phyloP scores from a whole-genome alignment of 192 early-diverging fungal species.

The Backusella luteola region DNA sequence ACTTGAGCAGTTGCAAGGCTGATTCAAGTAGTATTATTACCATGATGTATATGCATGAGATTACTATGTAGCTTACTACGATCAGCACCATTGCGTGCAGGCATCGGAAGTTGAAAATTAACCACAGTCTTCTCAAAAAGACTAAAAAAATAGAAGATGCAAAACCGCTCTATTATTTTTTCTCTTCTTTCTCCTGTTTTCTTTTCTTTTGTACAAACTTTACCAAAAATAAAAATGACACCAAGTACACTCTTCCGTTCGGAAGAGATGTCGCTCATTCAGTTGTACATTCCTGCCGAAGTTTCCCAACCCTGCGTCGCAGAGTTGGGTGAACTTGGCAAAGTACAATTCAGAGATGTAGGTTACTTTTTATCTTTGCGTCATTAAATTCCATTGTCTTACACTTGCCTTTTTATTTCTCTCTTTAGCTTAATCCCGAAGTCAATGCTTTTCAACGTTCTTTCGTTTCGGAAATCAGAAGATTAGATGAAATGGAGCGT shows the following conservation, averaged over 20 bases:
- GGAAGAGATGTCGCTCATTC: conserved; percentile 92
- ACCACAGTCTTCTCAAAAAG: not conserved
- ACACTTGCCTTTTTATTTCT: conserved; percentile 22
- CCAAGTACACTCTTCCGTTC: conserved; percentile 76
- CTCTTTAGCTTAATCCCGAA: conserved; percentile 79
- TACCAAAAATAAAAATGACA: conserved; percentile 34
- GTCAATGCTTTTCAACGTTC: conserved; percentile 96
- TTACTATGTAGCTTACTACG: no score
- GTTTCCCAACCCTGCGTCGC: conserved; percentile 90
- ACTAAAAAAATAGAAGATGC: no score
- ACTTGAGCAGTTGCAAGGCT: no score
- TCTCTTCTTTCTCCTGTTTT: no score
- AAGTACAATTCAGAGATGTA: conserved; percentile 94
- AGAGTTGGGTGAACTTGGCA: conserved; percentile 93
- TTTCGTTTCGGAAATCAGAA: conserved; percentile 93
- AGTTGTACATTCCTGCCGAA: conserved; percentile 96
- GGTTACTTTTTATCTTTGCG: not conserved
- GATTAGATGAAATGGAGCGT: conserved; percentile 97
- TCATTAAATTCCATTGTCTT: not conserved
- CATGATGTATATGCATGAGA: no score
- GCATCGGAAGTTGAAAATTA: not conserved
- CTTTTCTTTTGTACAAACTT: no score
- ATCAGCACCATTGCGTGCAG: not conserved
- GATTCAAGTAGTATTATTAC: no score
- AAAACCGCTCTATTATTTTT: no score